Evolutionary conservation across 345 rosid species (phyloP).

Genomic region (Pseudoturritis turrita): DNA sequence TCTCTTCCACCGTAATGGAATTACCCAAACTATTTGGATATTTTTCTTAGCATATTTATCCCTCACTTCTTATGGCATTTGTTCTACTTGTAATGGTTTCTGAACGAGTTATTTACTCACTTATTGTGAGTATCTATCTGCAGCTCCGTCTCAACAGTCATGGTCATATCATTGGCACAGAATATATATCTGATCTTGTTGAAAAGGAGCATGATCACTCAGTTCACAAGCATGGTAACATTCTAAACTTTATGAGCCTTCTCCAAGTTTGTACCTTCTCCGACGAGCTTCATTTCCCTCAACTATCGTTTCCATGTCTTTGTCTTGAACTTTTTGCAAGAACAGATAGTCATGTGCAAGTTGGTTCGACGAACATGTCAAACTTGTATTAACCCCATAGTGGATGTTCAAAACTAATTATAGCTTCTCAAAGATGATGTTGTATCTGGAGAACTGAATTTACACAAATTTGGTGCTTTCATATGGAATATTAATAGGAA

Average conservation of each 20-base stretch:
- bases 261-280: background rate
- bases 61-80: background rate
- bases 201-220: conserved; percentile 68
- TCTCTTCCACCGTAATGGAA: background rate
- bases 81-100: conserved; percentile 1
- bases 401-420: background rate
- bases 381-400: background rate
- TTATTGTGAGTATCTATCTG: conserved; percentile 34
- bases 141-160: conserved; percentile 87
- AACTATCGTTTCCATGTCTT: background rate
- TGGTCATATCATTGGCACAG: conserved; percentile 92
- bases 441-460: background rate
- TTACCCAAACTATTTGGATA: background rate
- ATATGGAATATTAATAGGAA: background rate
- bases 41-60: background rate
- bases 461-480: background rate
- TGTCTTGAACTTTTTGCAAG: background rate
- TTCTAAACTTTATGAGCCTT: conserved; percentile 8
- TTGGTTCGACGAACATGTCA: background rate
- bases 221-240: conserved; percentile 71
- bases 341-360: conserved; percentile 1
- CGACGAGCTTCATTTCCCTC: background rate
- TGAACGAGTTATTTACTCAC: conserved; percentile 17
- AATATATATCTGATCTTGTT: conserved; percentile 88
- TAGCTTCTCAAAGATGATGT: background rate